Conservation (phyloP, 352 stramenopile genomes). For the Phytophthora chlamydospora region DNA sequence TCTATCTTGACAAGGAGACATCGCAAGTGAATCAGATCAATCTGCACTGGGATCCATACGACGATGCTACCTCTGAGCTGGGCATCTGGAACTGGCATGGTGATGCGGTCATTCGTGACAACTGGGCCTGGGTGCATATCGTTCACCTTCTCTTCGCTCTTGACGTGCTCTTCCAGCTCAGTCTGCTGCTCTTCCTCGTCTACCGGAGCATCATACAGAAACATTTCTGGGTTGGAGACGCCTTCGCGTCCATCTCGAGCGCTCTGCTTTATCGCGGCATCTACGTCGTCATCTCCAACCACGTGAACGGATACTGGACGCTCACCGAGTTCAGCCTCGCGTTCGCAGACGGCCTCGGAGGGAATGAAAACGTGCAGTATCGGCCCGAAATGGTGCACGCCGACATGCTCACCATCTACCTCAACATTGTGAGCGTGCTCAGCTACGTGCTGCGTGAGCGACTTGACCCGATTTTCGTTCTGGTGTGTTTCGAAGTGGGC, state of each 20-base stretch:
- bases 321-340: constrained; percentile 46
- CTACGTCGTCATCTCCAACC: constrained; percentile 43
- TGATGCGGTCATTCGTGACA: constrained; percentile 41
- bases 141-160: constrained; percentile 55
- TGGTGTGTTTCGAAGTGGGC: constrained; percentile 39
- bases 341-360: constrained; percentile 15
- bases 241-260: constrained; percentile 51
- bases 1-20: constrained; percentile 45
- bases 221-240: constrained; percentile 54
- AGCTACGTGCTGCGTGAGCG: constrained; percentile 40
- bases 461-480: constrained; percentile 39
- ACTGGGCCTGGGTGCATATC: constrained; percentile 58
- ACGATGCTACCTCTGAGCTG: constrained; percentile 27
- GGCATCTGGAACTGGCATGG: constrained; percentile 36
- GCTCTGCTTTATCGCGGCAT: constrained; percentile 39
- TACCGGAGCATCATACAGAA: constrained; percentile 39
- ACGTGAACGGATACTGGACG: constrained; percentile 55
- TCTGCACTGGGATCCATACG: constrained; percentile 25
- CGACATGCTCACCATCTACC: constrained; percentile 48
- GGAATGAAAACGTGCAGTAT: constrained; percentile 20
- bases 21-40: constrained; percentile 52
- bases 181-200: constrained; percentile 46
- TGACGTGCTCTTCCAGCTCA: constrained; percentile 44
- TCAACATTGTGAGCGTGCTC: constrained; percentile 36
- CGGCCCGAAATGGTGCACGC: constrained; percentile 30